Evolutionary conservation across 371 early-diverging fungal genomes (phyloP).

Genomic region (Nosema muscidifuracis): DNA sequence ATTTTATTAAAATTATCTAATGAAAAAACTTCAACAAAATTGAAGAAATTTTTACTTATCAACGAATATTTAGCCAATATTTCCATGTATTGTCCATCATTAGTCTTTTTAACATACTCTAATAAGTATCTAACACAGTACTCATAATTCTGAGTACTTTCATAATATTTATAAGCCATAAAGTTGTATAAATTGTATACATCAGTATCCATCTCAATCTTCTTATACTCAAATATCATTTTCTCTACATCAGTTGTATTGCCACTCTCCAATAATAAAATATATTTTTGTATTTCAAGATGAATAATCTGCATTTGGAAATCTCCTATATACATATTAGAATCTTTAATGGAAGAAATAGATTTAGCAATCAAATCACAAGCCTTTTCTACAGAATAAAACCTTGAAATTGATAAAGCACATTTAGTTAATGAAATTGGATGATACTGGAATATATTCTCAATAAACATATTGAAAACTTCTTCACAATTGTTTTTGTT

Average conservation of each 20-base stretch:
- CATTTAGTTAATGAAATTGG: constrained; percentile 1
- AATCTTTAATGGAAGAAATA: background rate
- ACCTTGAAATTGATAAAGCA: background rate
- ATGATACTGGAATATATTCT: constrained; percentile 18
- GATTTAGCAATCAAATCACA: constrained; percentile 3
- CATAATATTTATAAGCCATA: constrained; percentile 15
- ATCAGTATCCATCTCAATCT: constrained; percentile 10
- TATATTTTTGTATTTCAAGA: constrained; percentile 19
- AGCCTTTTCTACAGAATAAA: background rate
- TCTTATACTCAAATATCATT: constrained; percentile 17
- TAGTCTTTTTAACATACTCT: constrained; percentile 9
- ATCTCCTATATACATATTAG: constrained; percentile 8
- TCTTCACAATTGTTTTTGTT: background rate
- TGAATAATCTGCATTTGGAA: constrained; percentile 10
- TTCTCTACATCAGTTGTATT: constrained; percentile 11
- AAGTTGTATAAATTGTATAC: constrained; percentile 16
- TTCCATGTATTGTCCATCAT: background rate
- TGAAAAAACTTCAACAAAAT: constrained; percentile 22
- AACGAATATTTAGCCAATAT: constrained; percentile 28
- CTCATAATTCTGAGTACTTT: constrained; percentile 14
- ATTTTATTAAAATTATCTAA: constrained; percentile 21
- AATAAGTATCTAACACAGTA: constrained; percentile 3
- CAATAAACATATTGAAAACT: background rate
- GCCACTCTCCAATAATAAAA: constrained; percentile 11
- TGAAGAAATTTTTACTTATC: constrained; percentile 31